Percentiles rank a stretch among this genome's conserved stretches.
Evolutionary conservation across 768 basidiomycete genomes (phyloP).

Genomic region (Mycena capillaripes): DNA sequence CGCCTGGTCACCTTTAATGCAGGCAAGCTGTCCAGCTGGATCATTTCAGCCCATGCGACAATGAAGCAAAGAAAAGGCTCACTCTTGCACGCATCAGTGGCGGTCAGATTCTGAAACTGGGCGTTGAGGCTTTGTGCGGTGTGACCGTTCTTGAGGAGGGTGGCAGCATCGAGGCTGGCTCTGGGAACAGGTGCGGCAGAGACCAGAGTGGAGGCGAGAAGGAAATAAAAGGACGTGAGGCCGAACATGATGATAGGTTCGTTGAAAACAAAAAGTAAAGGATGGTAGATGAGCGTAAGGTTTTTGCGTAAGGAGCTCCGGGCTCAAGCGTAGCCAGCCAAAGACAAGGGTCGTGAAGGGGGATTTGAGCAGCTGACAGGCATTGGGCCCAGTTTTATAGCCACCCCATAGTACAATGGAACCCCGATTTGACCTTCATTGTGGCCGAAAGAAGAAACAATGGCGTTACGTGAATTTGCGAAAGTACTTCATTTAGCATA

Average conservation of each 20-base stretch:
- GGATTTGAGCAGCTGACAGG: neutral
- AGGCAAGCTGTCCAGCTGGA: slow-evolving; percentile 61
- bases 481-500: no score
- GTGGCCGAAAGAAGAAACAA: neutral
- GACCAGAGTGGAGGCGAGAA: slow-evolving; percentile 44
- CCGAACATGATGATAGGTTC: slow-evolving; percentile 31
- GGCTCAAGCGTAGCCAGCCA: slow-evolving; percentile 37
- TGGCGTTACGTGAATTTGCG: neutral
- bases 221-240: slow-evolving; percentile 42
- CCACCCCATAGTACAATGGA: slow-evolving; percentile 25
- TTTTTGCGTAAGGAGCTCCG: slow-evolving; percentile 41
- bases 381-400: slow-evolving; percentile 11
- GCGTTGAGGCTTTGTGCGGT: slow-evolving; percentile 66
- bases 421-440: neutral
- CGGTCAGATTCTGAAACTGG: slow-evolving; percentile 56
- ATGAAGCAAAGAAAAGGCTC: slow-evolving; percentile 25
- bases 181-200: slow-evolving; percentile 48
- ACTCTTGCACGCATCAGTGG: slow-evolving; percentile 62
- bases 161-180: slow-evolving; percentile 53
- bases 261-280: slow-evolving; percentile 18
- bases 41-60: neutral
- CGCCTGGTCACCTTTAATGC: slow-evolving; percentile 56
- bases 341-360: slow-evolving; percentile 28
- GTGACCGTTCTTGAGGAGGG: slow-evolving; percentile 63
- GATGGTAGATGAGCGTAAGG: slow-evolving; percentile 1